Base-by-base conservation (phyloP, 2,329 filamentous ascomycete genomes). In the Nigrospora oryzae region DNA sequence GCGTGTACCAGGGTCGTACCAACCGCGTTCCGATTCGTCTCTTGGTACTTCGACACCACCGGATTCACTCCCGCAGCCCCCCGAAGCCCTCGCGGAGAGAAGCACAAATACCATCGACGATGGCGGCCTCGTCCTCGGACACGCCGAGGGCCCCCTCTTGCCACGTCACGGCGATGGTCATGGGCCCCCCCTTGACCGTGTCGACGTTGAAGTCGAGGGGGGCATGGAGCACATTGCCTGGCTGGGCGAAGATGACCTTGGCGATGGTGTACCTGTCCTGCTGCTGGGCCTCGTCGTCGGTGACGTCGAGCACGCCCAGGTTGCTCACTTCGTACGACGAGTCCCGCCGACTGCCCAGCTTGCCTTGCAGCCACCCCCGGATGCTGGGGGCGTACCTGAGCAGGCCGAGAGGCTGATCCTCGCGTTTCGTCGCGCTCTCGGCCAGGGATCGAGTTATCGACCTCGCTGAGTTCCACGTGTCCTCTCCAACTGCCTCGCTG, bases 251-350 rank as follows among this genome's bases (percentile, higher is more conserved):
- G 1, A 70, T 46, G 53, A 70, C 59, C 17, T 65, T 56, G 11
- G 52, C 56, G 2, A 72, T 53, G 10, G 43, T 41, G 45, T 33
- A 16, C 13, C 32, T 19, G 40, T 11, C 6, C 35, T 13, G 8
- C 13, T 15, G 11, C 37, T 13, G 47, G 3, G 36, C 33, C 1
- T 43, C 45, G 4, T 32, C 37, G 4, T 30, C 42, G 3, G 44
- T 46, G 14, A 46, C 49, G 40, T 64, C 56, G 49, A 72, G 67
- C 3, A 54, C 59, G 30, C 64, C 61, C 3, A 72, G 41, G 48
- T 74, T 74, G 53, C 69, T 73, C 10, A 74, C 44, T 51, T 71
- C 68, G 43, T 66, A 72, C 5, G 67, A 68, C 14, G 49, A 56
- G 36, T 68, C 66, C 23, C 70, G 57, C 28, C 48, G 46, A 43